These are phyloP conservation scores for Metschnikowia hibisci DNA, from an alignment of 805 yeast genomes.

Conservation along the genomic window DNA sequence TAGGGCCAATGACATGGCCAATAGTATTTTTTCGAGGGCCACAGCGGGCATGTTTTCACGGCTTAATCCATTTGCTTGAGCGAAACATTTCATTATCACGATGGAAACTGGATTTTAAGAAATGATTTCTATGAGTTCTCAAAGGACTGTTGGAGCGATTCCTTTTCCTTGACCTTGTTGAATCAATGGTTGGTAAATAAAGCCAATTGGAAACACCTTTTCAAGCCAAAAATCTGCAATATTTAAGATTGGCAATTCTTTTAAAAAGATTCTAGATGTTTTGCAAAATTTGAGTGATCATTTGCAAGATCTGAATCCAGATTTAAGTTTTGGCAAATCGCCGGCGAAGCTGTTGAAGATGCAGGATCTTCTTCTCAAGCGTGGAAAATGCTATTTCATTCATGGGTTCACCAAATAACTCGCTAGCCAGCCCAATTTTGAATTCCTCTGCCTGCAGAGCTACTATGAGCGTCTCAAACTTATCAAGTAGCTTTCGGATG, in stretches of 20 bases:
- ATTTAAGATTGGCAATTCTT: too few relatives aligned
- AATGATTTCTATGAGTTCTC: too few relatives aligned
- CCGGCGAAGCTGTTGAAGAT: constrained; percentile 9
- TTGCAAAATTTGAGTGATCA: not conserved
- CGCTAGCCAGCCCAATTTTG: constrained; percentile 8
- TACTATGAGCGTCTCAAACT: constrained; percentile 30
- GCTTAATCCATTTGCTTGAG: constrained; percentile 38
- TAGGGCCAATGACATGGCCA: constrained; percentile 67
- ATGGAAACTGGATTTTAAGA: too few relatives aligned
- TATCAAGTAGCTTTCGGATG: constrained; percentile 19
- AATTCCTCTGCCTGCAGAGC: constrained; percentile 1
- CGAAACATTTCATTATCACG: too few relatives aligned
- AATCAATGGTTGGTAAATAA: too few relatives aligned
- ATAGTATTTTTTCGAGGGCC: constrained; percentile 51
- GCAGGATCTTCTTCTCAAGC: constrained; percentile 19
- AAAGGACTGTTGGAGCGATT: too few relatives aligned
- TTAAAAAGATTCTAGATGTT: too few relatives aligned
- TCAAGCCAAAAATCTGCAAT: too few relatives aligned
- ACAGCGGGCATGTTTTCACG: constrained; percentile 45
- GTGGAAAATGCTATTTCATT: constrained; percentile 10
- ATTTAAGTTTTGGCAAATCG: not conserved
- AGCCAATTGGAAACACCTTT: too few relatives aligned
- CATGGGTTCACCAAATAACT: constrained; percentile 1
- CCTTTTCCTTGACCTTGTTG: too few relatives aligned
- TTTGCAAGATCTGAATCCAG: constrained; percentile 1